Percentiles rank a stretch among this genome's conserved stretches.
Evolutionary conservation across 2,329 filamentous ascomycete genomes (phyloP).

Genomic region (Aspergillus pseudoglaucus): DNA sequence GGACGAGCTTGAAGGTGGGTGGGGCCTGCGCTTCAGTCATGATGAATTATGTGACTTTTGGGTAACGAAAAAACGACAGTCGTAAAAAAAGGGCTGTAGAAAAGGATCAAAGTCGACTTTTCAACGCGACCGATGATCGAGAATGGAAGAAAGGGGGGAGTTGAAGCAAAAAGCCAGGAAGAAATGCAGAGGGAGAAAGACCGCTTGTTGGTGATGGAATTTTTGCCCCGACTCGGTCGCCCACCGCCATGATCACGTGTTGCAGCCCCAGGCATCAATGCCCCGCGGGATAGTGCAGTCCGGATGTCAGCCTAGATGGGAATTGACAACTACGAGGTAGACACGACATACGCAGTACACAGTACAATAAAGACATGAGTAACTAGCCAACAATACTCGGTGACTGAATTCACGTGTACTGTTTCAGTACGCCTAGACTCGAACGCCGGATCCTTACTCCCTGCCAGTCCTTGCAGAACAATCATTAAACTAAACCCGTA

Average conservation of each 20-base stretch:
- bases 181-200: constrained; percentile 20
- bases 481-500: too few relatives aligned
- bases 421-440: not conserved
- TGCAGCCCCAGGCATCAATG: constrained; percentile 13
- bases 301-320: not conserved
- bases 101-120: constrained; percentile 14
- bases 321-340: not conserved
- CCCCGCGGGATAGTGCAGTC: constrained; percentile 9
- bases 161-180: constrained; percentile 19
- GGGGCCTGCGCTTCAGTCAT: constrained; percentile 58
- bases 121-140: constrained; percentile 17
- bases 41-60: constrained; percentile 19
- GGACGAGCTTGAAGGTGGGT: constrained; percentile 98
- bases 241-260: constrained; percentile 15
- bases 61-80: constrained; percentile 6
- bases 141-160: constrained; percentile 7
- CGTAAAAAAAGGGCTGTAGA: constrained; percentile 9
- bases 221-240: constrained; percentile 18
- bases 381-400: too few relatives aligned
- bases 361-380: too few relatives aligned
- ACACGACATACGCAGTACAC: too few relatives aligned
- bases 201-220: constrained; percentile 24
- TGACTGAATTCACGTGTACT: too few relatives aligned
- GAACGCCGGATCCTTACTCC: not conserved
- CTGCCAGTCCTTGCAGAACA: not conserved